These are phyloP conservation scores for Akanthomyces uredinophilus DNA, from an alignment of 2,329 filamentous ascomycete genomes.

Conservation along the genomic window DNA sequence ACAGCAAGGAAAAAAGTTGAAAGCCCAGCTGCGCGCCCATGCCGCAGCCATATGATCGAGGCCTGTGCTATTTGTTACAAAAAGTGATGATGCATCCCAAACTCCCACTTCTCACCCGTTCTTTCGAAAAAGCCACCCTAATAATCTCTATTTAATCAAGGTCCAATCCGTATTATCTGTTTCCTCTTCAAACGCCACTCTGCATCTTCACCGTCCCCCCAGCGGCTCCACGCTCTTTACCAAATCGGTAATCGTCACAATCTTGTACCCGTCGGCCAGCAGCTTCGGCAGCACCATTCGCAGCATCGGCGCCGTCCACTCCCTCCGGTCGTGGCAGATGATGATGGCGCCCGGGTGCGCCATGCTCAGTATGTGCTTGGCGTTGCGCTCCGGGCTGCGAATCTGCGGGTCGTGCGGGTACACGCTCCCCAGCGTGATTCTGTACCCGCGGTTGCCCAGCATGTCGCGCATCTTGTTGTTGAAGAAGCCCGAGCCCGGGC, in stretches of 20 bases:
- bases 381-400: slow-evolving; percentile 62
- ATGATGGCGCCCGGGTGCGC: slow-evolving; percentile 70
- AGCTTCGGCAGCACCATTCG: slow-evolving; percentile 66
- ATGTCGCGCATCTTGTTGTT: slow-evolving; percentile 61
- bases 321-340: slow-evolving; percentile 77
- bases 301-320: slow-evolving; percentile 82
- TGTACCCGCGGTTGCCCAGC: slow-evolving; percentile 58
- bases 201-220: not conserved
- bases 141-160: not conserved
- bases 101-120: not conserved
- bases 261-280: slow-evolving; percentile 60
- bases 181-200: not conserved
- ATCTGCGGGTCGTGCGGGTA: slow-evolving; percentile 94
- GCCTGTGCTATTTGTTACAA: not conserved
- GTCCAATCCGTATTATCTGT: not conserved
- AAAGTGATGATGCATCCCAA: not conserved
- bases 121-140: not conserved
- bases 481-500: slow-evolving; percentile 83
- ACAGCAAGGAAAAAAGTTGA: not conserved
- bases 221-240: slow-evolving; percentile 34
- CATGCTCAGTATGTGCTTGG: slow-evolving; percentile 76
- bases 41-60: not conserved
- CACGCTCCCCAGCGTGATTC: slow-evolving; percentile 73
- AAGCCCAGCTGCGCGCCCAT: not conserved
- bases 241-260: slow-evolving; percentile 67